A percentile compares a stretch with the other conserved stretches of the same genome.
phyloP scores from a whole-genome alignment of 495 filamentous ascomycete species.

The Neurospora hispaniola region DNA sequence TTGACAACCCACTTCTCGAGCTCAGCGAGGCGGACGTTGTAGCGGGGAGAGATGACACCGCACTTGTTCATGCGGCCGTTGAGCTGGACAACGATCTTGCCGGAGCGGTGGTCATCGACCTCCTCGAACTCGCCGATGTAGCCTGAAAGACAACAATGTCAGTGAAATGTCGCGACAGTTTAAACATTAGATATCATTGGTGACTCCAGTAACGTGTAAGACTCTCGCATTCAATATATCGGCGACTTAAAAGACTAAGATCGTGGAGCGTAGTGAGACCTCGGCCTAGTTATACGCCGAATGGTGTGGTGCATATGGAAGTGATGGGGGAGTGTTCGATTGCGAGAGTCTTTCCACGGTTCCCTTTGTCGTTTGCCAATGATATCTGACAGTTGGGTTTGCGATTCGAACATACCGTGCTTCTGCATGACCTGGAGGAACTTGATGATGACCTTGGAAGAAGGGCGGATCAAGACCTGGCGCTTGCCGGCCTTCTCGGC shows the following conservation, averaged over 20 bases:
- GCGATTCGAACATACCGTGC: constrained; percentile 77
- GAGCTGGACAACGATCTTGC: constrained; percentile 96
- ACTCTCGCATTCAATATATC: constrained; percentile 72
- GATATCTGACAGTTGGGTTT: constrained; percentile 1
- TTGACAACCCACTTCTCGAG: constrained; percentile 99
- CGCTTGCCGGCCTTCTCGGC: constrained; percentile 99
- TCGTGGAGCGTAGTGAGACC: constrained; percentile 66
- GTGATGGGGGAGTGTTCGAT: neutral
- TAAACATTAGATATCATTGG: constrained; percentile 79
- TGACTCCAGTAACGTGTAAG: constrained; percentile 87
- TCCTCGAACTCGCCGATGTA: constrained; percentile 99
- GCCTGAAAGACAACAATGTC: constrained; percentile 48
- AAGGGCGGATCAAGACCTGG: constrained; percentile 91
- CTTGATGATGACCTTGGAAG: constrained; percentile 99
- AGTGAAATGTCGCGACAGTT: constrained; percentile 71
- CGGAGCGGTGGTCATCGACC: constrained; percentile 97
- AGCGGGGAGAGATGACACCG: constrained; percentile 95
- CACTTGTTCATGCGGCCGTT: constrained; percentile 98
- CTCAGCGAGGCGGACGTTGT: constrained; percentile 94
- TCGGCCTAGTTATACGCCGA: constrained; percentile 99
- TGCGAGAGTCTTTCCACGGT: constrained; percentile 14
- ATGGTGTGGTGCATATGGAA: neutral
- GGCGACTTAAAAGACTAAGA: constrained; percentile 98
- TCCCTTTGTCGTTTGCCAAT: neutral
- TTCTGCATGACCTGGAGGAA: constrained; percentile 97